Evolutionary conservation across 495 filamentous ascomycete species (phyloP), one percentile per base, ranked within the genome.

Genomic region (Tuber umbilicatum): DNA sequence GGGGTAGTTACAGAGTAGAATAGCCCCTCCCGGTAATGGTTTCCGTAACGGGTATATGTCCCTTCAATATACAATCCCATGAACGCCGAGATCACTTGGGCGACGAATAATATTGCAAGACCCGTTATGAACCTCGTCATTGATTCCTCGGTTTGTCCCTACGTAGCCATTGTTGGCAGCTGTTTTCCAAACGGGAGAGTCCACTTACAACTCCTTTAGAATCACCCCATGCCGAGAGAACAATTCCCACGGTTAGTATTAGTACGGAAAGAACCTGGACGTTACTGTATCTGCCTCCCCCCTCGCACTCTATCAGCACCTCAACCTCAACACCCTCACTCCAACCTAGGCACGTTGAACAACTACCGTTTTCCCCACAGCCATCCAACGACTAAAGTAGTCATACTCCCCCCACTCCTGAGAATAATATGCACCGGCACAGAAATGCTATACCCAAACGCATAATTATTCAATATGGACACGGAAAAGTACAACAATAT

Each of bases 361-460:
- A 77, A 60, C 69, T 42, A 74, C 73, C 78, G 87, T 84, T 93
- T 96, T 17, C 92, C 93, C 75, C 89, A 93, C n/a, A 95, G 47
- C 81, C 88, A 93, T 38, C 95, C 95, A 50, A 94, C 91, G 10
- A 90, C 83, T 87, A 99, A 93, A 0, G 95, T 98, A 1, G 94
- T 94, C 69, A 97, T 94, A 75, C 93, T 96, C 14, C 95, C 96
- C 37, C 94, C 97, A 60, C 94, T 97, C 31, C 95, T 91, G 10
- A 99, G 85, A 74, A 99, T 97, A 78, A 98, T 99, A 81, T 99
- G 95, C 68, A 99, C 89, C 37, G 95, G 95, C 0, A 99, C 94
- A 7, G 92, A 97, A 70, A 99, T 98, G 74, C 93, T 90, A 85
- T 97, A 98, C 74, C 92, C 94, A 82, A 99, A 98, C 9, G 95